phyloP scores from a whole-genome alignment of 306 rosid species.

The Corylus heterophylla region DNA sequence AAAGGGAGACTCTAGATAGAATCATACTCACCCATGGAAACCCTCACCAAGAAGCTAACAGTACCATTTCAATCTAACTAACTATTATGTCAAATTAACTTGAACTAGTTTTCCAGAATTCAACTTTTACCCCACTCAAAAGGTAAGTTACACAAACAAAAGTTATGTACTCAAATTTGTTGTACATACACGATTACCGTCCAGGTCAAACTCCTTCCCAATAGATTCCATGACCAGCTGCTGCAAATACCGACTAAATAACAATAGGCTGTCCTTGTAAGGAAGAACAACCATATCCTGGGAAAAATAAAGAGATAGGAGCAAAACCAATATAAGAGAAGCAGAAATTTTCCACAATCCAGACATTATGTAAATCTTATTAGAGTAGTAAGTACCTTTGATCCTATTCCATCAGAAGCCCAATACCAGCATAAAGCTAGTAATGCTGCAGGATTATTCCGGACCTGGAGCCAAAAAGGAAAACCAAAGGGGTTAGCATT shows the following conservation, averaged over 20 bases:
- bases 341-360: constrained; percentile 16
- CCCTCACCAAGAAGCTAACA: background rate
- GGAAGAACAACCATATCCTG: constrained; percentile 99
- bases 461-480: constrained; percentile 47
- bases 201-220: constrained; percentile 98
- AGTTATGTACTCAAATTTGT: constrained; percentile 6
- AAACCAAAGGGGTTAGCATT: constrained; percentile 8
- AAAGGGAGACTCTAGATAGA: background rate
- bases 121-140: constrained; percentile 5
- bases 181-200: constrained; percentile 83
- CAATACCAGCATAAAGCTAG: constrained; percentile 97
- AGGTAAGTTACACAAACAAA: constrained; percentile 8
- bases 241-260: constrained; percentile 95
- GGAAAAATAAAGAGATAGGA: constrained; percentile 21
- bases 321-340: constrained; percentile 17
- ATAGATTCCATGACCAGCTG: constrained; percentile 99
- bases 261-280: constrained; percentile 85
- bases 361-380: constrained; percentile 3
- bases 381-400: constrained; percentile 64
- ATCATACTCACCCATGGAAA: background rate
- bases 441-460: constrained; percentile 88
- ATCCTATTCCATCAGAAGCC: constrained; percentile 95
- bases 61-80: background rate
- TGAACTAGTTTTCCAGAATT: constrained; percentile 2
- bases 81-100: background rate